Conservation (phyloP, 139 green algal genomes). For the Chlorella sp. region DNA sequence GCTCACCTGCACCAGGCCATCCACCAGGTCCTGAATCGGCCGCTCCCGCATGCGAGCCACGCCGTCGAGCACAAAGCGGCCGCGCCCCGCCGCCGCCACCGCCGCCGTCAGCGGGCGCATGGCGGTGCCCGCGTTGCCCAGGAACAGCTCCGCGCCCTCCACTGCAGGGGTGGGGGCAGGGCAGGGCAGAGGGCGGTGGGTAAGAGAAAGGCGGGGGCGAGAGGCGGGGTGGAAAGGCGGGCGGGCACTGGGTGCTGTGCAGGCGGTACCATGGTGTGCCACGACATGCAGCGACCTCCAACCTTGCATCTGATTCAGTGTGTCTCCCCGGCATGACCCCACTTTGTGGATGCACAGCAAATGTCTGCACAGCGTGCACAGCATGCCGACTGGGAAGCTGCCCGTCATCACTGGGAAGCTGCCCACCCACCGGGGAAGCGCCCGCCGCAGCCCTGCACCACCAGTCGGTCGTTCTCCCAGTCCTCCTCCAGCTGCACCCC, state of each 20-base stretch:
- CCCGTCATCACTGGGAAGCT: no score
- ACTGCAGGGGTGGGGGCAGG: not conserved
- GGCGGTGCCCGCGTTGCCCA: conserved; percentile 98
- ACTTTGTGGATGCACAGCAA: no score
- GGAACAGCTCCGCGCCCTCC: conserved; percentile 82
- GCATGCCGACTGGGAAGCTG: not conserved
- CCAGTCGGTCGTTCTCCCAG: conserved; percentile 71
- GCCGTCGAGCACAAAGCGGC: conserved; percentile 87
- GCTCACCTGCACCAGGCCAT: conserved; percentile 92
- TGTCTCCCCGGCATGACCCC: no score
- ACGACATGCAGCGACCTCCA: not conserved
- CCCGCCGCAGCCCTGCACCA: conserved; percentile 88
- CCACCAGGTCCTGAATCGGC: conserved; percentile 79
- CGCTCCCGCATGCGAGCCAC: conserved; percentile 81
- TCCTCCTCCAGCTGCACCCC: conserved; percentile 89
- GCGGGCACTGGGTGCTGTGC: not conserved
- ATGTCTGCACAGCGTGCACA: not conserved
- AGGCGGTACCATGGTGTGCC: not conserved
- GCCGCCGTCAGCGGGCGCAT: conserved; percentile 98
- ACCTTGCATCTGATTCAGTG: not conserved
- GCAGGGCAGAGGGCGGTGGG: not conserved
- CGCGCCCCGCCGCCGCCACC: conserved; percentile 92
- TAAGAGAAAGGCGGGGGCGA: not conserved
- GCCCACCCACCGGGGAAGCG: conserved; percentile 69
- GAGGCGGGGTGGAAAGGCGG: not conserved